Base-by-base conservation (phyloP, 352 stramenopile species). In the Aphanomyces stellatus region DNA sequence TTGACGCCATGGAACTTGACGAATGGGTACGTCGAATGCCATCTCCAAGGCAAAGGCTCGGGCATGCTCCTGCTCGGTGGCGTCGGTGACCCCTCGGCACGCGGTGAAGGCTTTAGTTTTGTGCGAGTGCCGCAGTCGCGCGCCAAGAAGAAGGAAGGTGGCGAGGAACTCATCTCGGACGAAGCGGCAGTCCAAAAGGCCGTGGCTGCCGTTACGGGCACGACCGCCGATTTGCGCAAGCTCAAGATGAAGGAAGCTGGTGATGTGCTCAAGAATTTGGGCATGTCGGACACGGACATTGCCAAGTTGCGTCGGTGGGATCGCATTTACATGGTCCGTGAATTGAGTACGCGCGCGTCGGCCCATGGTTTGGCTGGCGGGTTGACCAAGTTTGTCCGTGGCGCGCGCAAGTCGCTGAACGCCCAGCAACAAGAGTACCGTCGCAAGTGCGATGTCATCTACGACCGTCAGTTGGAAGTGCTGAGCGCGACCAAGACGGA, bases 171-270 rank as follows among this genome's bases (percentile, higher is more conserved):
- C 22, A 74, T 74, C 19, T 81, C 69, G 27, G 78, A 81, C 0
- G 81, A 90, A 55, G 74, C 80, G 17, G 82, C 79, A 27, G 82
- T 93, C 10, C 78, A 90, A 68, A 91, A 91, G 57, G 82, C 82
- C 1, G 79, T 91, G 0, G 85, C 85, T 11, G 81, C 83, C 0
- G 79, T 94, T 8, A 93, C 85, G 5, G 85, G 85, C 51, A 93
- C 85, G 5, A 91, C 85, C 27, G 85, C 85, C 8, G 85, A 93
- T 82, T 71, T 93, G 61, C 81, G 85, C 51, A 91, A 91, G 61
- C 74, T 93, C 17, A 93, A 88, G 69, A 93, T 93, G 85, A 93
- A 91, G 61, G 82, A 91, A 51, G 79, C 82, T 28, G 85, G 82
- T 42, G 79, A 90, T 72, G 85, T 91, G 60, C 62, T 93, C 61